Percentiles rank a stretch among this genome's conserved stretches.
phyloP scores from a whole-genome alignment of 2,329 filamentous ascomycete species.

The Neocatenulostroma microsporum region DNA sequence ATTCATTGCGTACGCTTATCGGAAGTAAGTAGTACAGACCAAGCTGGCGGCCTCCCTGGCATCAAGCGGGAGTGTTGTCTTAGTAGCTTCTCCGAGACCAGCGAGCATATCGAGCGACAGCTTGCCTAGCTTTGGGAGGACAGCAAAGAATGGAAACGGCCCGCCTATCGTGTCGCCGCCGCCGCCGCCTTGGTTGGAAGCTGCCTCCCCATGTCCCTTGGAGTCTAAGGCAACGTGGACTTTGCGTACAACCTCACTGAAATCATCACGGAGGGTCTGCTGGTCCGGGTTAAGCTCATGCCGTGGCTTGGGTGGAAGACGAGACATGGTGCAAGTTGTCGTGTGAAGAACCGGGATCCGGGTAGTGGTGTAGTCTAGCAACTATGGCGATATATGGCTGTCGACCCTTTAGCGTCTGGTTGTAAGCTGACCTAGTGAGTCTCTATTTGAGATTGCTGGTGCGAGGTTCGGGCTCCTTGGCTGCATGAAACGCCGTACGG shows the following conservation, averaged over 20 bases:
- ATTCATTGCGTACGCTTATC: not conserved
- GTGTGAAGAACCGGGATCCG: too few relatives aligned
- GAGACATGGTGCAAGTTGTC: too few relatives aligned
- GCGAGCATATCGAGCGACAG: not conserved
- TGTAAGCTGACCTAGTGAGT: too few relatives aligned
- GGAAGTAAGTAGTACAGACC: conserved; percentile 2
- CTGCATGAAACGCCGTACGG: too few relatives aligned
- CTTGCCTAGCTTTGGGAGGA: not conserved
- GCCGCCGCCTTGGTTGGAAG: not conserved
- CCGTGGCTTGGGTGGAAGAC: conserved; percentile 1
- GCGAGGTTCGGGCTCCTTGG: too few relatives aligned
- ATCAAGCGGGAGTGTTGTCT: not conserved
- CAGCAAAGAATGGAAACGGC: conserved; percentile 1
- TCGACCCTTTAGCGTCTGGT: too few relatives aligned
- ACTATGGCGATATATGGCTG: too few relatives aligned
- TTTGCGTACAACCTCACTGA: not conserved
- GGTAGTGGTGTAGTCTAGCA: too few relatives aligned
- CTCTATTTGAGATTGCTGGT: too few relatives aligned
- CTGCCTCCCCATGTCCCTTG: too few relatives aligned
- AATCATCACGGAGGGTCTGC: not conserved
- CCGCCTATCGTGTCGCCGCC: not conserved
- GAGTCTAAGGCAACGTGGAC: too few relatives aligned
- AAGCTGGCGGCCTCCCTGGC: conserved; percentile 1
- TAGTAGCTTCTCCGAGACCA: not conserved
- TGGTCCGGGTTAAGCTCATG: conserved; percentile 2